Conservation (phyloP, 495 filamentous ascomycete species). For the Tuber brumale region DNA sequence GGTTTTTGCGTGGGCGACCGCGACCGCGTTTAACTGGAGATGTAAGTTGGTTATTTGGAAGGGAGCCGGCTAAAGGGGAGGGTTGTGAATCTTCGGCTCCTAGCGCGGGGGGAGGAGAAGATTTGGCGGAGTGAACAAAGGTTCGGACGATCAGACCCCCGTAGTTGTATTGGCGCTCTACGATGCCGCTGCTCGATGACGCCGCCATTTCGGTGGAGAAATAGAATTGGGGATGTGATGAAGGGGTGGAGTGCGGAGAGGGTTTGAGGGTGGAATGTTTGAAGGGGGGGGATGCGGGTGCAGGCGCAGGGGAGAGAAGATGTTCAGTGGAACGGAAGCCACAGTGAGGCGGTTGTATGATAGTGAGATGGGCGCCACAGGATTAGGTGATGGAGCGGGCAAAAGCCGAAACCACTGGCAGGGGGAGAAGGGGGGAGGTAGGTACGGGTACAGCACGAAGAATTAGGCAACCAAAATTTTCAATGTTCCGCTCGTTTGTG, state of each 20-base stretch:
- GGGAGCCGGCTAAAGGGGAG: not conserved
- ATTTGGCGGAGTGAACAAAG: conserved; percentile 18
- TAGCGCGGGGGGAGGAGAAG: not conserved
- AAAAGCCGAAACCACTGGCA: not conserved
- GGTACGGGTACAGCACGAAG: not conserved
- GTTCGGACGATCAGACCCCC: conserved; percentile 30
- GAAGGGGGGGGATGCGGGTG: not conserved
- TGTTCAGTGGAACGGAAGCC: not conserved
- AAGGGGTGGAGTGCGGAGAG: not conserved
- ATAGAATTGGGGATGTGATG: not conserved
- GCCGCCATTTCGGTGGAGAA: not conserved
- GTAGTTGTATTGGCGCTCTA: conserved; percentile 31
- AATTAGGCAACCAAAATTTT: not conserved
- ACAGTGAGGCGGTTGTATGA: conserved; percentile 1
- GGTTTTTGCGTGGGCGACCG: not conserved
- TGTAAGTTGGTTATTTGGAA: not conserved
- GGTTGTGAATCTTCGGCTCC: conserved; percentile 1
- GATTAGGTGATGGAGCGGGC: not conserved
- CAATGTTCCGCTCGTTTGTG: not conserved
- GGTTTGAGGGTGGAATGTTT: not conserved
- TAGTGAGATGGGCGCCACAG: not conserved
- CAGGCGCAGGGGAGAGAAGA: conserved; percentile 2
- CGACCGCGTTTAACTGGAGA: conserved; percentile 3
- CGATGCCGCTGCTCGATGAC: conserved; percentile 9
- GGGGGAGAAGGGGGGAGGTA: not conserved